Conservation (phyloP, 345 rosid species). For the Bruguiera sexangula region DNA sequence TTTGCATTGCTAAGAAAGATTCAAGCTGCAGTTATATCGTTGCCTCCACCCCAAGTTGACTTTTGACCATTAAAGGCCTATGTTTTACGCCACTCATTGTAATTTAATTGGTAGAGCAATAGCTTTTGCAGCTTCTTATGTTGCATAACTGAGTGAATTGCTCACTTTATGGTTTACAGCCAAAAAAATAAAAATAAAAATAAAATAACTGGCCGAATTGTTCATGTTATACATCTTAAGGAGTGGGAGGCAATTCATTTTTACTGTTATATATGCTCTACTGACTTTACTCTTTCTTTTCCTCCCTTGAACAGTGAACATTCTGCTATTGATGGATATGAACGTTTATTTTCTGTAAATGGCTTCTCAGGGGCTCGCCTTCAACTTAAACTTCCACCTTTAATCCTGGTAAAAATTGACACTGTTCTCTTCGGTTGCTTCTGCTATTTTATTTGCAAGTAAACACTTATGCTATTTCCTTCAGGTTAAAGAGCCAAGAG, state of each 20-base stretch:
- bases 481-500: conserved; percentile 74
- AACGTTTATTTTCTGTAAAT: conserved; percentile 55
- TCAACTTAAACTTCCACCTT: conserved; percentile 55
- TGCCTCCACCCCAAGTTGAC: background rate
- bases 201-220: too few species aligned
- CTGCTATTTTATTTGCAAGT: background rate
- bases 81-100: too few species aligned
- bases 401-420: conserved; percentile 45
- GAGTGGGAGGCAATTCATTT: background rate
- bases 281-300: background rate
- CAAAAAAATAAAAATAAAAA: too few species aligned
- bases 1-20: background rate
- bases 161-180: too few species aligned
- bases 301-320: conserved; percentile 56
- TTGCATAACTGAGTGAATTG: too few species aligned
- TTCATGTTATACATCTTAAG: background rate
- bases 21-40: background rate
- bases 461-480: background rate
- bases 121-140: too few species aligned
- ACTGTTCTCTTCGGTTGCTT: background rate
- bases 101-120: too few species aligned
- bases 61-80: too few species aligned
- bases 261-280: background rate
- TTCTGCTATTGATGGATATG: conserved; percentile 55
- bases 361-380: conserved; percentile 62